A percentile compares a stretch with the other conserved stretches of the same genome.
These are phyloP conservation scores for Physcomitrellopsis africana DNA, from an alignment of 225 moss, liverwort and hornwort genomes.

Conservation along the genomic window DNA sequence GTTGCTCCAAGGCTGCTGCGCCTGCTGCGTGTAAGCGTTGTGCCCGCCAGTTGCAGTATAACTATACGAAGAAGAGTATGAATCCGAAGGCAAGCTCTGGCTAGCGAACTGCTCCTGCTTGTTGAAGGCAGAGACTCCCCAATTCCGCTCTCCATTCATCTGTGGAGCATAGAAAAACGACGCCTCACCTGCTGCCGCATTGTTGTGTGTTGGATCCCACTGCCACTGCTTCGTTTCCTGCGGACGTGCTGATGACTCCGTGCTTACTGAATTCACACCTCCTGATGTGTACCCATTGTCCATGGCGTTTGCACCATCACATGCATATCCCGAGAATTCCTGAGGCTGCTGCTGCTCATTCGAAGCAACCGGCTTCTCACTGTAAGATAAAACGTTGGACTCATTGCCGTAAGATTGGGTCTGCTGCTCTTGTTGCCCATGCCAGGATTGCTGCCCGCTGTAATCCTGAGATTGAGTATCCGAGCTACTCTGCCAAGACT, in stretches of 20 bases:
- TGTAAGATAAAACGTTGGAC: slow-evolving; percentile 18
- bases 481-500: slow-evolving; percentile 39
- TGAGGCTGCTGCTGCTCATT: slow-evolving; percentile 28
- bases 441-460: slow-evolving; percentile 44
- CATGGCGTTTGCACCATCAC: slow-evolving; percentile 26
- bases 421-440: slow-evolving; percentile 51
- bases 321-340: slow-evolving; percentile 18
- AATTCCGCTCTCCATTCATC: slow-evolving; percentile 33
- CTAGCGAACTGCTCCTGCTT: slow-evolving; percentile 27
- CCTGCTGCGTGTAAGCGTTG: background rate
- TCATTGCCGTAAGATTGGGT: slow-evolving; percentile 27
- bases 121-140: slow-evolving; percentile 26
- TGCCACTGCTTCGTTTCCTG: slow-evolving; percentile 37
- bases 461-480: slow-evolving; percentile 36
- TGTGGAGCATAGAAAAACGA: slow-evolving; percentile 29
- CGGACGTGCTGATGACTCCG: slow-evolving; percentile 20
- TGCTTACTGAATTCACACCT: slow-evolving; percentile 9
- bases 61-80: slow-evolving; percentile 23
- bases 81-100: slow-evolving; percentile 2
- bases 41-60: slow-evolving; percentile 22
- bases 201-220: slow-evolving; percentile 18
- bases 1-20: slow-evolving; percentile 38
- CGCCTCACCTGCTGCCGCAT: slow-evolving; percentile 21
- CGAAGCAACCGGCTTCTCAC: slow-evolving; percentile 24
- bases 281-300: slow-evolving; percentile 20